A percentile compares a stretch with the other conserved stretches of the same genome.
These are phyloP conservation scores for Kwoniella shandongensis DNA, from an alignment of 768 basidiomycete species.

Conservation along the genomic window DNA sequence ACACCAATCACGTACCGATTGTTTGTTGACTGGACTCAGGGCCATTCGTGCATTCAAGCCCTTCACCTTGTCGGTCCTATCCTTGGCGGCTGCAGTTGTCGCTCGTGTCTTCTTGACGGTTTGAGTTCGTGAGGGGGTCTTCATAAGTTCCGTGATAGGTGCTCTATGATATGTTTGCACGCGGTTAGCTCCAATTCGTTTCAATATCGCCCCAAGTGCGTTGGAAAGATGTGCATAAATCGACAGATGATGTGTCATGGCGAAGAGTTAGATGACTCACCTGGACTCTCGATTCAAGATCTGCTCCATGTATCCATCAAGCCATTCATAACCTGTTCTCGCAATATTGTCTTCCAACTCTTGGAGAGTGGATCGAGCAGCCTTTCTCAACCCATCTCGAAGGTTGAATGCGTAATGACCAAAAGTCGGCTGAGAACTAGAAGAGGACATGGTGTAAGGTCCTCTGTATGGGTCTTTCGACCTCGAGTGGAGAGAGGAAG, in stretches of 20 bases:
- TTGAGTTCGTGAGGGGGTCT: slow-evolving; percentile 48
- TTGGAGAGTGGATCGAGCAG: slow-evolving; percentile 30
- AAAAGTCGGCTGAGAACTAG: slow-evolving; percentile 2
- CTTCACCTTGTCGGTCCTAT: slow-evolving; percentile 40
- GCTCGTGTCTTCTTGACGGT: slow-evolving; percentile 51
- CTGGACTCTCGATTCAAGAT: slow-evolving; percentile 30
- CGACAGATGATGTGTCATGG: too few relatives aligned
- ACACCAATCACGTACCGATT: slow-evolving; percentile 6
- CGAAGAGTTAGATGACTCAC: too few relatives aligned
- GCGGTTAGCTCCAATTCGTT: too few relatives aligned
- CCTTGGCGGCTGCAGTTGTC: slow-evolving; percentile 37
- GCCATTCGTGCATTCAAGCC: slow-evolving; percentile 30
- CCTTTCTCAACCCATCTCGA: slow-evolving; percentile 28
- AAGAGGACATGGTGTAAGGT: slow-evolving; percentile 4
- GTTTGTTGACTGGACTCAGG: slow-evolving; percentile 31
- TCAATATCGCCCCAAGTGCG: too few relatives aligned
- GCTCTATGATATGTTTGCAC: slow-evolving; percentile 13
- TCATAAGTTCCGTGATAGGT: slow-evolving; percentile 46
- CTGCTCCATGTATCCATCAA: slow-evolving; percentile 47
- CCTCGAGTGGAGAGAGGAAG: too few relatives aligned
- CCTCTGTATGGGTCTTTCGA: not conserved
- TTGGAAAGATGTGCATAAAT: too few relatives aligned
- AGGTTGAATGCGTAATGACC: slow-evolving; percentile 42
- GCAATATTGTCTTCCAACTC: slow-evolving; percentile 42
- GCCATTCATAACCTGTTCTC: slow-evolving; percentile 49